A percentile compares a stretch with the other conserved stretches of the same genome.
Evolutionary conservation across 2,329 filamentous ascomycete species (phyloP).

Genomic region (Arthrobotrys pseudoclavata): DNA sequence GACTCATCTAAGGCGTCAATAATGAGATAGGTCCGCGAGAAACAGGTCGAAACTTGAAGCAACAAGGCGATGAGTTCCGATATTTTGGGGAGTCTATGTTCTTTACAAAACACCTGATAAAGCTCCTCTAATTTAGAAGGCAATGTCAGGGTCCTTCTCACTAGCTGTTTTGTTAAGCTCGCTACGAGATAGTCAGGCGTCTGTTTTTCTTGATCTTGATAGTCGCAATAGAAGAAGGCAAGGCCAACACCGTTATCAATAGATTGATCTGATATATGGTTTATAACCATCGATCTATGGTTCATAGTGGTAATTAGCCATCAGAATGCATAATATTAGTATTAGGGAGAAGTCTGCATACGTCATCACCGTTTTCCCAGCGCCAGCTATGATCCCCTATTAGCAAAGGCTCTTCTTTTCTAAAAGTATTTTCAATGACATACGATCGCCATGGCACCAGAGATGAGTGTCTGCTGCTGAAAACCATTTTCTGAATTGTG

Average conservation of each 20-base stretch:
- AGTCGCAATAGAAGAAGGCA: slow-evolving; percentile 50
- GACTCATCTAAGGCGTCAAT: slow-evolving; percentile 46
- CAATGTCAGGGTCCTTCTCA: slow-evolving; percentile 22
- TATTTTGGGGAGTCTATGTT: slow-evolving; percentile 36
- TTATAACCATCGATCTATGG: slow-evolving; percentile 47
- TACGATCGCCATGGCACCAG: slow-evolving; percentile 49
- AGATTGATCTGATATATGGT: slow-evolving; percentile 33
- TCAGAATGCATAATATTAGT: not conserved
- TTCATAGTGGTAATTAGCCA: not conserved
- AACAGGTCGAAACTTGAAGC: slow-evolving; percentile 25
- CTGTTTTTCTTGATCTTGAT: slow-evolving; percentile 50
- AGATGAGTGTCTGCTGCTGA: slow-evolving; percentile 20
- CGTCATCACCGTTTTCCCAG: slow-evolving; percentile 52
- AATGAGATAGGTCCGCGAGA: slow-evolving; percentile 43
- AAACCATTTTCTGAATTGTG: slow-evolving; percentile 41
- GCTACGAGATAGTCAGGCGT: slow-evolving; percentile 46
- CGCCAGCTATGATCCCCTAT: slow-evolving; percentile 24
- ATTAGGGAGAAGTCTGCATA: not conserved
- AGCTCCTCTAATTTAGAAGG: slow-evolving; percentile 32
- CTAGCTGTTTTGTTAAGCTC: slow-evolving; percentile 34
- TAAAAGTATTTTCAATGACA: not conserved
- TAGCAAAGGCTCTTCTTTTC: not conserved
- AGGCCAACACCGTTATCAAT: slow-evolving; percentile 27
- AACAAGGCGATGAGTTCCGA: slow-evolving; percentile 28
- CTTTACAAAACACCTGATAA: slow-evolving; percentile 47